Evolutionary conservation across 2,329 filamentous ascomycete species (phyloP).

Genomic region (Spiromastix sp.): DNA sequence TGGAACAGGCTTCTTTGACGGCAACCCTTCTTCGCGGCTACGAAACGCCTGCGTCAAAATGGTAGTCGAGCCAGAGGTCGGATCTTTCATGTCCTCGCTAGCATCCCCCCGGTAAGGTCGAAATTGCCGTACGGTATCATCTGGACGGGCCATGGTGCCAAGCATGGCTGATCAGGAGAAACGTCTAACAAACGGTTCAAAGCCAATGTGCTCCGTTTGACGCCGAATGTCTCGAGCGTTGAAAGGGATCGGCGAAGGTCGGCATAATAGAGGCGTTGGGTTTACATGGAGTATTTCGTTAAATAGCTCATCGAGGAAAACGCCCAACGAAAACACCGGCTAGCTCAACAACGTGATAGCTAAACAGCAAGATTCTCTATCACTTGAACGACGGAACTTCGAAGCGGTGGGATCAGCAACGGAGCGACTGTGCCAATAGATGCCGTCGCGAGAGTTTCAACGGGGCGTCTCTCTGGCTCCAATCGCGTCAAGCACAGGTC

Average conservation of each 20-base stretch:
- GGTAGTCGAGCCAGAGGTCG: constrained; percentile 14
- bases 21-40: no score
- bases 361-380: no score
- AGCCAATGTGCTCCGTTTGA: constrained; percentile 2
- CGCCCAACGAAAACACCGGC: no score
- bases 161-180: constrained; percentile 16
- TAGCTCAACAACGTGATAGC: no score
- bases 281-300: no score
- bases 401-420: no score
- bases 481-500: no score
- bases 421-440: no score
- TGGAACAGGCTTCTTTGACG: constrained; percentile 17
- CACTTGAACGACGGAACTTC: no score
- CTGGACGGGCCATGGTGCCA: constrained; percentile 27
- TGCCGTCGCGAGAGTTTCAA: no score
- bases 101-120: constrained; percentile 21
- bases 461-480: no score
- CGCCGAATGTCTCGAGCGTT: constrained; percentile 8
- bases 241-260: constrained; percentile 2
- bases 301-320: no score
- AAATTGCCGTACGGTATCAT: constrained; percentile 26
- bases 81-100: constrained; percentile 25
- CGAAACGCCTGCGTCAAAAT: constrained; percentile 2
- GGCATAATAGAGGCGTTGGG: constrained; percentile 8
- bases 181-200: neutral